A percentile compares a stretch with the other conserved stretches of the same genome.
Evolutionary conservation across 805 yeast genomes (phyloP).

Genomic region (Candida easanensis): DNA sequence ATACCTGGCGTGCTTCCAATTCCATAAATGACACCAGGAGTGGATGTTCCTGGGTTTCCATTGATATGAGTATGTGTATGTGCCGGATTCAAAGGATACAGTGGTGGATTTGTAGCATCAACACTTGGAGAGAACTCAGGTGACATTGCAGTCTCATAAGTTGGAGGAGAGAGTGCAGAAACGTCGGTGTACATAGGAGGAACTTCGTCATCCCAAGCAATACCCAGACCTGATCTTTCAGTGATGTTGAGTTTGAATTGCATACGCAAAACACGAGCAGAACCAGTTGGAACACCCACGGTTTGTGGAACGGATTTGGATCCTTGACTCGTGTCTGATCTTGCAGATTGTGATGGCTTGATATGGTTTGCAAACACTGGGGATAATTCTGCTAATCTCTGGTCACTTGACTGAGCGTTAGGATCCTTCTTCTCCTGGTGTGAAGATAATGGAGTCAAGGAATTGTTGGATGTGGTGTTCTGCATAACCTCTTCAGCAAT

Average conservation of each 20-base stretch:
- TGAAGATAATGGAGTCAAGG: slow-evolving; percentile 33
- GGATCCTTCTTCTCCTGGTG: slow-evolving; percentile 13
- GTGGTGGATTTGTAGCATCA: slow-evolving; percentile 24
- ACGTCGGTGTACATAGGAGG: slow-evolving; percentile 95
- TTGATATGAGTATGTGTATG: slow-evolving; percentile 25
- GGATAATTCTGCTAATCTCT: slow-evolving; percentile 41
- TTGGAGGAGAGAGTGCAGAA: slow-evolving; percentile 81
- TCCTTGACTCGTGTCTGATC: slow-evolving; percentile 25
- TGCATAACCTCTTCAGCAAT: slow-evolving; percentile 85
- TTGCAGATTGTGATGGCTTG: slow-evolving; percentile 19
- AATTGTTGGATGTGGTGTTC: slow-evolving; percentile 29
- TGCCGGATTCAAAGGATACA: slow-evolving; percentile 28
- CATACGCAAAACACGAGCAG: slow-evolving; percentile 93
- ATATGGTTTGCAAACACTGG: slow-evolving; percentile 40
- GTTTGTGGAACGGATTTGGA: slow-evolving; percentile 7
- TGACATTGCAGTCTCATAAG: slow-evolving; percentile 44
- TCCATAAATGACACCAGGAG: slow-evolving; percentile 41
- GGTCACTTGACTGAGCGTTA: slow-evolving; percentile 27
- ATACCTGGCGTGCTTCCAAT: slow-evolving; percentile 41
- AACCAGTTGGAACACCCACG: slow-evolving; percentile 83
- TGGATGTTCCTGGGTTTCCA: slow-evolving; percentile 21
- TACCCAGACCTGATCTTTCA: slow-evolving; percentile 92
- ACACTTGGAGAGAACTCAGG: slow-evolving; percentile 11
- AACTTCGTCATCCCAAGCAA: slow-evolving; percentile 98
- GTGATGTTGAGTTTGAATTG: slow-evolving; percentile 82